Conservation (phyloP, 2,329 filamentous ascomycete species). For the Bretziella fagacearum region DNA sequence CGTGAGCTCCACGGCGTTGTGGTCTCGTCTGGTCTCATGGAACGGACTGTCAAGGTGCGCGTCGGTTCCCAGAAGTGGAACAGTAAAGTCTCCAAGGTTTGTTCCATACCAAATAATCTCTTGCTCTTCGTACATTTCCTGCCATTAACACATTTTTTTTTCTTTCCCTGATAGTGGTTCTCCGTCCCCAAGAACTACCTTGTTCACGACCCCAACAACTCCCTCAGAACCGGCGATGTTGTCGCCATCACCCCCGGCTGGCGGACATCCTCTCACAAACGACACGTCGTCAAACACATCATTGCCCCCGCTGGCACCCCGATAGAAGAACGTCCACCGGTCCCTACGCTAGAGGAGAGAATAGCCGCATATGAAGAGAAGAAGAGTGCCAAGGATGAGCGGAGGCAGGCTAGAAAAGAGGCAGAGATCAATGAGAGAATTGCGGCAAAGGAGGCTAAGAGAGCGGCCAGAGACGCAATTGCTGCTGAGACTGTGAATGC, state of each 20-base stretch:
- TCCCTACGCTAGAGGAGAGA: constrained; percentile 48
- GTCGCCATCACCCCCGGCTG: constrained; percentile 52
- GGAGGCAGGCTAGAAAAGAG: constrained; percentile 25
- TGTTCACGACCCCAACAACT: constrained; percentile 63
- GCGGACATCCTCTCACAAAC: constrained; percentile 48
- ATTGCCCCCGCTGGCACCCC: constrained; percentile 50
- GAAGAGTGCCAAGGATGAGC: constrained; percentile 39
- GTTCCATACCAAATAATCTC: constrained; percentile 14
- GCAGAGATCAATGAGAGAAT: constrained; percentile 16
- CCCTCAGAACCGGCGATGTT: constrained; percentile 56
- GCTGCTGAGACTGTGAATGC: neutral
- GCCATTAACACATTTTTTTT: neutral
- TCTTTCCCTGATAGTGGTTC: constrained; percentile 29
- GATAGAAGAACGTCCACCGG: constrained; percentile 44
- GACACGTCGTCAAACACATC: constrained; percentile 59
- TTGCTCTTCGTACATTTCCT: no score
- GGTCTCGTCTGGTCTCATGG: constrained; percentile 60
- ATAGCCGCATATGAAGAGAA: constrained; percentile 36
- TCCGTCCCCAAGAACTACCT: constrained; percentile 47
- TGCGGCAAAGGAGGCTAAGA: constrained; percentile 10
- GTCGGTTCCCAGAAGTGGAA: constrained; percentile 59
- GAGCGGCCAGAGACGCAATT: neutral
- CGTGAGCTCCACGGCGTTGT: constrained; percentile 50
- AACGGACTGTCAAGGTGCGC: constrained; percentile 63
- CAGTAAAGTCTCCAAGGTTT: constrained; percentile 53